Evolutionary conservation across 2,329 filamentous ascomycete genomes (phyloP).

Genomic region (Talaromyces piceae): DNA sequence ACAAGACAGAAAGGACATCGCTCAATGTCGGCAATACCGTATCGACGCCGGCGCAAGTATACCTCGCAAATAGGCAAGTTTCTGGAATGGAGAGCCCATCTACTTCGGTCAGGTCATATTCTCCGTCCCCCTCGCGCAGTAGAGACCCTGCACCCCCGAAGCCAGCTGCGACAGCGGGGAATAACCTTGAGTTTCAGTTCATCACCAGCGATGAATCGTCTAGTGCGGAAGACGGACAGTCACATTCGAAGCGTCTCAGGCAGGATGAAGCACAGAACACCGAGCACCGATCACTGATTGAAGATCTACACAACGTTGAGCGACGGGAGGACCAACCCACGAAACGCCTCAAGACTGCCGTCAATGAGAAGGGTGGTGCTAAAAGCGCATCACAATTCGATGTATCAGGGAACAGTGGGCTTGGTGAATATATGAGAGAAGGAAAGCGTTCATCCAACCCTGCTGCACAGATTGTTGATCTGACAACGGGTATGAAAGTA

Average conservation of each 20-base stretch:
- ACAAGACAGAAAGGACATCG: conserved; percentile 3
- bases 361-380: conserved; percentile 39
- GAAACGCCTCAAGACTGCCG: conserved; percentile 57
- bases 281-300: conserved; percentile 46
- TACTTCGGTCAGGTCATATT: neutral
- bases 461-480: conserved; percentile 42
- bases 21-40: neutral
- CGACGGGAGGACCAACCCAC: conserved; percentile 54
- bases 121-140: neutral
- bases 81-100: neutral
- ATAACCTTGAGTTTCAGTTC: conserved; percentile 23
- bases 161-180: neutral
- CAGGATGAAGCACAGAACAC: conserved; percentile 11
- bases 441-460: conserved; percentile 39
- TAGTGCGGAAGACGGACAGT: conserved; percentile 17
- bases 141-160: neutral
- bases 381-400: conserved; percentile 38
- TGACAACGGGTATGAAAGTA: conserved; percentile 31
- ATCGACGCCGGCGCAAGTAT: neutral
- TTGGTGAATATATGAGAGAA: conserved; percentile 62
- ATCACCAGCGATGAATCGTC: conserved; percentile 16
- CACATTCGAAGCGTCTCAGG: conserved; percentile 21
- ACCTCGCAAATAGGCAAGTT: neutral
- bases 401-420: conserved; percentile 45
- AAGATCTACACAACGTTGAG: conserved; percentile 68